Evolutionary conservation across 768 basidiomycete species (phyloP).

Genomic region (Ramaria sp.): DNA sequence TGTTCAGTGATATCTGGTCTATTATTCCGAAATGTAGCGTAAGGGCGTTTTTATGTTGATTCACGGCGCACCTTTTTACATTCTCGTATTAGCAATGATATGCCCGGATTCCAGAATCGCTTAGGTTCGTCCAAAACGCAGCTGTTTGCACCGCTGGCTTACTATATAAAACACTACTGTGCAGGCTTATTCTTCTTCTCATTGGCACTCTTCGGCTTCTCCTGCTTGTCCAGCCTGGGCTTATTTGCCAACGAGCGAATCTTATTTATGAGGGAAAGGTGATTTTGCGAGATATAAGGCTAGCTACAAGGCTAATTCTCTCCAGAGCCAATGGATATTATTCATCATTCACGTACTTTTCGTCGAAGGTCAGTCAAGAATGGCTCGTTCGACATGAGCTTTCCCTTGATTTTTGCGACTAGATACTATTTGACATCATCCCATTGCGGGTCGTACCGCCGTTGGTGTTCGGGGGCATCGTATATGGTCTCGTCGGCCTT

Average conservation of each 20-base stretch:
- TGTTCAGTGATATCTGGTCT: conserved; percentile 76
- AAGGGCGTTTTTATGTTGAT: conserved; percentile 14
- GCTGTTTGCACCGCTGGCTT: not conserved
- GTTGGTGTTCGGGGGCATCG: conserved; percentile 89
- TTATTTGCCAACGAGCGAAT: conserved; percentile 93
- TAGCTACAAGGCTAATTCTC: not conserved
- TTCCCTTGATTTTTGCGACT: not conserved
- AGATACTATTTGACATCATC: conserved; percentile 94
- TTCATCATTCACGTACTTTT: conserved; percentile 91
- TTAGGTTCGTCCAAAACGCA: conserved; percentile 39
- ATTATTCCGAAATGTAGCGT: conserved; percentile 84
- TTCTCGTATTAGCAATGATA: conserved; percentile 55
- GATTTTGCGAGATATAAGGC: conserved; percentile 10
- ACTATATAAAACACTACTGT: not conserved
- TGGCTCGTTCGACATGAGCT: not conserved
- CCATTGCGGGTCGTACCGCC: conserved; percentile 93
- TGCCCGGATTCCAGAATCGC: conserved; percentile 94
- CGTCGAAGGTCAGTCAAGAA: conserved; percentile 58
- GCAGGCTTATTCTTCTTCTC: conserved; percentile 94
- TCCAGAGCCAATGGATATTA: conserved; percentile 93
- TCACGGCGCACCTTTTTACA: not conserved
- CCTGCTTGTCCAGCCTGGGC: conserved; percentile 87
- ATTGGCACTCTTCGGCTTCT: conserved; percentile 93
- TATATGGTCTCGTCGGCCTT: conserved; percentile 90
- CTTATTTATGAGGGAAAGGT: conserved; percentile 98